Percentiles rank a stretch among this genome's conserved stretches.
phyloP scores from a whole-genome alignment of 441 rosid genomes.

The Hura crepitans region DNA sequence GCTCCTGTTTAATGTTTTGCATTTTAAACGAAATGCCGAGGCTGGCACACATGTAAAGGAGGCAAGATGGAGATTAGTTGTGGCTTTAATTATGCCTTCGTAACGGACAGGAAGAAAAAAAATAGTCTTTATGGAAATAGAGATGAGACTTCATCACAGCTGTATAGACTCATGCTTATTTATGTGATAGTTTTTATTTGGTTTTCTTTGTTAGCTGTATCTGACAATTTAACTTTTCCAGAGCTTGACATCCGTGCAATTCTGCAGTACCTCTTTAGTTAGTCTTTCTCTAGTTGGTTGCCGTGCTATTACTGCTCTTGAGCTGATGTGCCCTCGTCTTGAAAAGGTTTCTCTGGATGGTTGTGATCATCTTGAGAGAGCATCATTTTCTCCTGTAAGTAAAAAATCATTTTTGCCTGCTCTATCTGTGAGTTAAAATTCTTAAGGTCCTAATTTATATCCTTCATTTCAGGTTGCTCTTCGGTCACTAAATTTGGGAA shows the following conservation, averaged over 20 bases:
- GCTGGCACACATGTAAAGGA: too few species aligned
- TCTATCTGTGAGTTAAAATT: not conserved
- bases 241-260: slow-evolving; percentile 76
- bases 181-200: slow-evolving; percentile 5
- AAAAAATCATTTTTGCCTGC: not conserved
- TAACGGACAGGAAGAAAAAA: not conserved
- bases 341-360: slow-evolving; percentile 89
- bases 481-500: slow-evolving; percentile 75
- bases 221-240: slow-evolving; percentile 29
- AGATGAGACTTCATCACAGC: not conserved
- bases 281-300: slow-evolving; percentile 95
- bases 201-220: slow-evolving; percentile 16
- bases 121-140: not conserved
- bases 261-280: slow-evolving; percentile 70
- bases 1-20: not conserved
- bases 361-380: slow-evolving; percentile 89
- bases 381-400: slow-evolving; percentile 87
- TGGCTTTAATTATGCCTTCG: not conserved
- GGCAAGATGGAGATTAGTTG: not conserved
- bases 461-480: slow-evolving; percentile 62
- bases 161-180: not conserved
- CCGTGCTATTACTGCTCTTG: slow-evolving; percentile 72
- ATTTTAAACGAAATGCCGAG: not conserved
- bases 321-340: slow-evolving; percentile 68
- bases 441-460: not conserved